phyloP scores from a whole-genome alignment of 768 basidiomycete species.

The Boletellus ananas region DNA sequence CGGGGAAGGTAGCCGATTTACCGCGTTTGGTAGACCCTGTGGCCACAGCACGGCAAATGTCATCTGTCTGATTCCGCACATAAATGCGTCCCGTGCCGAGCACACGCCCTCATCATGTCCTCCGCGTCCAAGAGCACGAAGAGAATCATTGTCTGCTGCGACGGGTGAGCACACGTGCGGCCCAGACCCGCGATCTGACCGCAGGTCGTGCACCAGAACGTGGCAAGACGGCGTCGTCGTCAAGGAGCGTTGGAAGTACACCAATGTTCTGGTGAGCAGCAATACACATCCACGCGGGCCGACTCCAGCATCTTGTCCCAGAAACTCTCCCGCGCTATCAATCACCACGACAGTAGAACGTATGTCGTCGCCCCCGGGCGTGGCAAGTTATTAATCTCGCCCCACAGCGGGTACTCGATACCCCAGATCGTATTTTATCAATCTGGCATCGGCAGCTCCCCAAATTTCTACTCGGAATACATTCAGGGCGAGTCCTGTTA shows the following conservation, averaged over 20 bases:
- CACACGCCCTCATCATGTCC: conserved; percentile 9
- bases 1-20: conserved; percentile 55
- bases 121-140: conserved; percentile 37
- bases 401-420: conserved; percentile 36
- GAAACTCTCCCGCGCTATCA: conserved; percentile 53
- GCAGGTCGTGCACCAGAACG: conserved; percentile 41
- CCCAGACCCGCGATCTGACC: neutral
- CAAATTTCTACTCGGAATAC: conserved; percentile 54
- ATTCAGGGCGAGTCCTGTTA: conserved; percentile 47
- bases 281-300: neutral
- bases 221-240: conserved; percentile 64
- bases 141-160: conserved; percentile 69
- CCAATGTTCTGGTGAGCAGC: conserved; percentile 50
- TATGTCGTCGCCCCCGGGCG: conserved; percentile 8
- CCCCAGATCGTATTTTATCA: conserved; percentile 66
- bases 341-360: conserved; percentile 45
- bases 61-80: no score
- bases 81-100: conserved; percentile 21
- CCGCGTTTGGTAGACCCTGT: conserved; percentile 6
- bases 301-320: conserved; percentile 16
- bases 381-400: neutral
- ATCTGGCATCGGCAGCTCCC: conserved; percentile 55
- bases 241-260: conserved; percentile 44
- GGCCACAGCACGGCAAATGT: neutral
- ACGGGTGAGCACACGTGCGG: conserved; percentile 48